These are phyloP conservation scores for Afroboletus lepidellus DNA, from an alignment of 1,284 basidiomycete species.

Conservation along the genomic window DNA sequence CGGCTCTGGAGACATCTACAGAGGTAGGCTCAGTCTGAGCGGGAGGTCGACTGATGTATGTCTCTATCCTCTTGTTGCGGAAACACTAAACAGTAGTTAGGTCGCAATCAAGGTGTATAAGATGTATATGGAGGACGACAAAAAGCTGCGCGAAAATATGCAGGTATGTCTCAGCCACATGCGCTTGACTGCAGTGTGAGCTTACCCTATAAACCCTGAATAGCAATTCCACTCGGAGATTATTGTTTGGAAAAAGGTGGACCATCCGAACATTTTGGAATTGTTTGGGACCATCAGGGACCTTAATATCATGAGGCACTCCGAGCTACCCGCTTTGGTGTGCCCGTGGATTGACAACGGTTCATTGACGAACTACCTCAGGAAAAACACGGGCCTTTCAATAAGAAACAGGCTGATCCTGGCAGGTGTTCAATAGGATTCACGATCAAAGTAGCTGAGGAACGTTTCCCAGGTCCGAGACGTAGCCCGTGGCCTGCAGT, in stretches of 20 bases:
- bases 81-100: not conserved
- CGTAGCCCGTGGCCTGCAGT: constrained; percentile 3
- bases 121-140: not conserved
- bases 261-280: not conserved
- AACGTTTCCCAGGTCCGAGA: not conserved
- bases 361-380: not conserved
- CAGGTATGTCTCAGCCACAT: not conserved
- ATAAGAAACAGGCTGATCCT: not conserved
- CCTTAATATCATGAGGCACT: not conserved
- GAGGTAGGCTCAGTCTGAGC: not conserved
- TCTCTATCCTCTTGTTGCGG: not conserved
- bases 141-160: not conserved
- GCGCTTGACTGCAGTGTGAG: not conserved
- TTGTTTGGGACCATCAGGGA: constrained; percentile 1
- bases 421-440: not conserved
- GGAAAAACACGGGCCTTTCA: not conserved
- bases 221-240: constrained; percentile 1
- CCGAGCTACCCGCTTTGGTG: constrained; percentile 1
- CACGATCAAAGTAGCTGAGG: not conserved
- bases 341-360: constrained; percentile 2
- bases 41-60: not conserved
- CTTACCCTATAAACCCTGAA: not conserved
- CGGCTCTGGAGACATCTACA: constrained; percentile 1
- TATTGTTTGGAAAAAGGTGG: not conserved
- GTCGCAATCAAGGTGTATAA: constrained; percentile 6